These are phyloP conservation scores for Tilletia horrida DNA, from an alignment of 1,284 basidiomycete species.

Conservation along the genomic window DNA sequence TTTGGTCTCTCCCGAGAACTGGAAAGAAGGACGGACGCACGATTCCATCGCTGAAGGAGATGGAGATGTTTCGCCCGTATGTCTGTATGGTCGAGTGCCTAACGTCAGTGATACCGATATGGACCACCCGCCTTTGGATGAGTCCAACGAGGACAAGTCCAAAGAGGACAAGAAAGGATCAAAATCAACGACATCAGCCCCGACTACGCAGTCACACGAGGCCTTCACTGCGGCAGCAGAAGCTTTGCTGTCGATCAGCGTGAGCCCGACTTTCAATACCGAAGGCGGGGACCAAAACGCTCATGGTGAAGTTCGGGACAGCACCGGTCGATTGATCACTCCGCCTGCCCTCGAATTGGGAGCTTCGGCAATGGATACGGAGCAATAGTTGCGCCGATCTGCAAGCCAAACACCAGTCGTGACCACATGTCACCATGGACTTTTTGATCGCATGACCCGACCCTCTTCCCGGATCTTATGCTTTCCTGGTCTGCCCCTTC, in stretches of 20 bases:
- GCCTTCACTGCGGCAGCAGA: constrained; percentile 14
- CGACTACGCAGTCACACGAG: neutral
- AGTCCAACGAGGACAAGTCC: neutral
- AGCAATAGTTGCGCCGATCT: neutral
- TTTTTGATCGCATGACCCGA: neutral
- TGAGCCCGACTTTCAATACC: neutral
- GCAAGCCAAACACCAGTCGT: too few species aligned
- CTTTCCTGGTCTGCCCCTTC: too few species aligned
- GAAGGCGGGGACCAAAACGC: neutral
- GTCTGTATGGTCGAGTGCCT: neutral
- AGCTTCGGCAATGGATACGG: neutral
- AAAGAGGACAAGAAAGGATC: too few species aligned
- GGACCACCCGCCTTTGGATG: too few species aligned
- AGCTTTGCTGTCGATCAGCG: constrained; percentile 14
- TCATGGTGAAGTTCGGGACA: neutral
- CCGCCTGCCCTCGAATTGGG: constrained; percentile 1
- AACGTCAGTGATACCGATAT: too few species aligned
- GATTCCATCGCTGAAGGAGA: neutral
- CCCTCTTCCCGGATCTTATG: too few species aligned
- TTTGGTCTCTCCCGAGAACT: neutral
- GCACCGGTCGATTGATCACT: neutral
- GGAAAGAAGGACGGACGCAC: neutral
- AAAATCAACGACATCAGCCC: neutral
- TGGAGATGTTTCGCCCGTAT: constrained; percentile 12
- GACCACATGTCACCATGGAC: neutral